These are phyloP conservation scores for Adansonia digitata DNA, from an alignment of 345 rosid genomes.

Conservation along the genomic window DNA sequence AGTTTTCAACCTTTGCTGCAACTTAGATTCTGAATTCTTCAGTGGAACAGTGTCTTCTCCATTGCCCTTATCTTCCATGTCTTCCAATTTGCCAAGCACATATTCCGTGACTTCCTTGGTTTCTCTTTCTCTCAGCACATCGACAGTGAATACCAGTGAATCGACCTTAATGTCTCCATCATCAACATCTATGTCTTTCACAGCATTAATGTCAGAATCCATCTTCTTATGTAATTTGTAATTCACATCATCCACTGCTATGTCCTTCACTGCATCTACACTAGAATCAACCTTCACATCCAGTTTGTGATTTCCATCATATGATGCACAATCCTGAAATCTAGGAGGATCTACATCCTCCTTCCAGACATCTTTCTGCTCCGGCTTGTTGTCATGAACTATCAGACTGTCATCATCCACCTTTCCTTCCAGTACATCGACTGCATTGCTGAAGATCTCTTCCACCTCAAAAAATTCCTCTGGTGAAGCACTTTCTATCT, in stretches of 20 bases:
- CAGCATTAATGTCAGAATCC: slow-evolving; percentile 45
- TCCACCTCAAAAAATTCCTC: slow-evolving; percentile 98
- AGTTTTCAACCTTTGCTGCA: slow-evolving; percentile 24
- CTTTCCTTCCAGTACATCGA: slow-evolving; percentile 60
- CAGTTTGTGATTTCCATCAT: slow-evolving; percentile 52
- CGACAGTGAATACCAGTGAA: slow-evolving; percentile 22
- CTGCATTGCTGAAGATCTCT: slow-evolving; percentile 79
- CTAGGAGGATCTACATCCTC: slow-evolving; percentile 62
- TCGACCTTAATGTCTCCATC: slow-evolving; percentile 47
- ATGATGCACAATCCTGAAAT: slow-evolving; percentile 67
- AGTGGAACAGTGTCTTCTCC: slow-evolving; percentile 27
- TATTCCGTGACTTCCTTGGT: slow-evolving; percentile 34
- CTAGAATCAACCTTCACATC: slow-evolving; percentile 41
- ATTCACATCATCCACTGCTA: slow-evolving; percentile 86
- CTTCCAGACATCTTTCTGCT: slow-evolving; percentile 52
- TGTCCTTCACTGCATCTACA: slow-evolving; percentile 77
- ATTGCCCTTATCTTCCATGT: slow-evolving; percentile 35
- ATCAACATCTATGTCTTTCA: slow-evolving; percentile 87
- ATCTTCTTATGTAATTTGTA: slow-evolving; percentile 49
- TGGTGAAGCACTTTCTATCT: slow-evolving; percentile 65
- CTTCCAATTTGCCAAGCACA: slow-evolving; percentile 34
- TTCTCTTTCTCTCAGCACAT: slow-evolving; percentile 29
- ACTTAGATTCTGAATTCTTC: slow-evolving; percentile 39
- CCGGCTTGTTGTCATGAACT: slow-evolving; percentile 29
- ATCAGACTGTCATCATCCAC: slow-evolving; percentile 33